phyloP scores from a whole-genome alignment of 495 filamentous ascomycete genomes.

The Trichoderma virens region DNA sequence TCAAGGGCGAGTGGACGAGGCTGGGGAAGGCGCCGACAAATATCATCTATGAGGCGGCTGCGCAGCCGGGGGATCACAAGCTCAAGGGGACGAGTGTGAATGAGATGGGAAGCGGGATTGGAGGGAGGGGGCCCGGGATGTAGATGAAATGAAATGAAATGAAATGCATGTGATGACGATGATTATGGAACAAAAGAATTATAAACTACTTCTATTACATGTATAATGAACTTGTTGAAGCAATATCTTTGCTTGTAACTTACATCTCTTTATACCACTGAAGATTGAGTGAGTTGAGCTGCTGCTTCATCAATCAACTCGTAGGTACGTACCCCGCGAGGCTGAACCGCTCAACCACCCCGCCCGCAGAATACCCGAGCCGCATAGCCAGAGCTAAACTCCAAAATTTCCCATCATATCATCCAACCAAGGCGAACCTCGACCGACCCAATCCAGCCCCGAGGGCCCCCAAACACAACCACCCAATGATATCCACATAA shows the following conservation, averaged over 20 bases:
- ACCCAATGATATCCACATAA: not conserved
- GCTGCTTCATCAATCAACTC: not conserved
- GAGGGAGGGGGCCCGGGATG: slow-evolving; percentile 17
- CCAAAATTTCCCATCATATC: slow-evolving; percentile 12
- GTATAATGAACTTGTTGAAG: too few relatives aligned
- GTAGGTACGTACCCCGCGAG: slow-evolving; percentile 3
- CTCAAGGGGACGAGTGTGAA: slow-evolving; percentile 39
- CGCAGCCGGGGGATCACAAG: slow-evolving; percentile 80
- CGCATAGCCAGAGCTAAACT: not conserved
- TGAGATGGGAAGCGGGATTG: slow-evolving; percentile 41
- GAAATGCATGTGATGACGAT: not conserved
- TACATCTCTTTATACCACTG: too few relatives aligned
- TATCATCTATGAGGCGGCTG: slow-evolving; percentile 87
- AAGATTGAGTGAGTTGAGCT: too few relatives aligned
- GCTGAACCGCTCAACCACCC: not conserved
- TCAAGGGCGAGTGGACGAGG: slow-evolving; percentile 87
- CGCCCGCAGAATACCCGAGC: slow-evolving; percentile 8
- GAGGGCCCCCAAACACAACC: not conserved
- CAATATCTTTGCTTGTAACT: too few relatives aligned
- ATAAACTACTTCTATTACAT: too few relatives aligned
- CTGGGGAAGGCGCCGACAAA: slow-evolving; percentile 74
- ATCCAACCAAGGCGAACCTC: not conserved
- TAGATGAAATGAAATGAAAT: not conserved
- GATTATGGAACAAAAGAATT: not conserved
- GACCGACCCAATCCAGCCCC: slow-evolving; percentile 13